These are phyloP conservation scores for Colletotrichum liaoningense DNA, from an alignment of 2,329 filamentous ascomycete species.

Conservation along the genomic window DNA sequence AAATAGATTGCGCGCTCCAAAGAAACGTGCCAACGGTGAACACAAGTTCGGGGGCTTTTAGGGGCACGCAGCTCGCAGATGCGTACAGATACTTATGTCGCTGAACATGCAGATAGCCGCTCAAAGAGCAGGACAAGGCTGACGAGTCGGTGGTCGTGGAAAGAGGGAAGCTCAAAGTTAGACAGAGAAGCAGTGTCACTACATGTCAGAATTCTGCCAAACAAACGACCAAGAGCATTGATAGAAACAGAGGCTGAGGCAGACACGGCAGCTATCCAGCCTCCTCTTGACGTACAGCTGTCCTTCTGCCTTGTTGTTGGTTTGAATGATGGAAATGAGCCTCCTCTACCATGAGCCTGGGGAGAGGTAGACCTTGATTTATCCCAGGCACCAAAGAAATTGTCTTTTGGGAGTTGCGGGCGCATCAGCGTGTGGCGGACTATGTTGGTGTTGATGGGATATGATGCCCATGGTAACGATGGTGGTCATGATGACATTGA, in stretches of 20 bases:
- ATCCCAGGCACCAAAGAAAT: slow-evolving; percentile 8
- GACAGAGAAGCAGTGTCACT: background rate
- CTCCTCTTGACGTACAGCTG: background rate
- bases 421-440: slow-evolving; percentile 24
- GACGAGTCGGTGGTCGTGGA: background rate
- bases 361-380: background rate
- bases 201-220: background rate
- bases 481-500: background rate
- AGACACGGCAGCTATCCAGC: background rate
- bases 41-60: background rate
- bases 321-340: background rate
- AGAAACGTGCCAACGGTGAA: slow-evolving; percentile 17
- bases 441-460: slow-evolving; percentile 2
- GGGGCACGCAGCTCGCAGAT: background rate
- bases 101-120: slow-evolving; percentile 16
- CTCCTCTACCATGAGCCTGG: background rate
- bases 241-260: background rate
- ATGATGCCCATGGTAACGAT: background rate
- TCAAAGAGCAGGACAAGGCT: slow-evolving; percentile 11
- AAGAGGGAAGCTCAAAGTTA: background rate
- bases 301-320: background rate
- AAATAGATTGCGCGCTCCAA: background rate
- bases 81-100: background rate
- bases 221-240: background rate
- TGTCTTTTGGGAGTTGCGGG: slow-evolving; percentile 10